phyloP scores from a whole-genome alignment of 768 basidiomycete species.

The Dioszegia hungarica region DNA sequence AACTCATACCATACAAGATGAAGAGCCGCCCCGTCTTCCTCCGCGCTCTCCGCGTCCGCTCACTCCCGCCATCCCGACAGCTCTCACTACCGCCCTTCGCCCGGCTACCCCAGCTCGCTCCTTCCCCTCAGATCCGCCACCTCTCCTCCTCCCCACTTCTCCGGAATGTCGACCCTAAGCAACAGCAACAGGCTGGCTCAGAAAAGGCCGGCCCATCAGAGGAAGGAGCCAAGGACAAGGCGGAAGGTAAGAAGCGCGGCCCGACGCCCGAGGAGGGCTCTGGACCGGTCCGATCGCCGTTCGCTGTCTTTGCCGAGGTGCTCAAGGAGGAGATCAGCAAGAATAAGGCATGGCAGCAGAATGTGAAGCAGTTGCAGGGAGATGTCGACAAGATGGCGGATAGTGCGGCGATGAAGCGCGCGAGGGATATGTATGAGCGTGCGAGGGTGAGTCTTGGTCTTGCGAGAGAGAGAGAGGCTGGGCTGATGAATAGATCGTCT shows the following conservation, averaged over 20 bases:
- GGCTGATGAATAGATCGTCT: slow-evolving; percentile 61
- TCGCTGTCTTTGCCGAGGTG: slow-evolving; percentile 92
- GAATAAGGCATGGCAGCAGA: slow-evolving; percentile 90
- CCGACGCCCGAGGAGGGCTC: slow-evolving; percentile 21
- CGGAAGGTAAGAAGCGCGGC: slow-evolving; percentile 1
- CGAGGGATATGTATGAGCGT: slow-evolving; percentile 85
- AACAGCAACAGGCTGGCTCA: background rate
- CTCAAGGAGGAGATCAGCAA: slow-evolving; percentile 87
- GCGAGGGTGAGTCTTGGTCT: slow-evolving; percentile 85
- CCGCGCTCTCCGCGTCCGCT: slow-evolving; percentile 9
- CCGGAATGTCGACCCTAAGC: background rate
- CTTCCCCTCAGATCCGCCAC: slow-evolving; percentile 1
- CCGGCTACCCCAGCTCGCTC: background rate
- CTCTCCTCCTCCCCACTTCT: slow-evolving; percentile 16
- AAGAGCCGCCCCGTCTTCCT: slow-evolving; percentile 33
- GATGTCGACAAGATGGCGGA: slow-evolving; percentile 97
- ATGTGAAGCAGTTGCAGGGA: slow-evolving; percentile 93
- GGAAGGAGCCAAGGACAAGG: slow-evolving; percentile 7
- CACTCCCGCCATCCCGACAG: slow-evolving; percentile 5
- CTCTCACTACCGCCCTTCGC: slow-evolving; percentile 2
- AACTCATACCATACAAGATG: slow-evolving; percentile 10
- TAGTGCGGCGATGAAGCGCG: slow-evolving; percentile 89
- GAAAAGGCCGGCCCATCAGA: background rate
- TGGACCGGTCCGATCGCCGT: slow-evolving; percentile 64
- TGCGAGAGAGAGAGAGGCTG: slow-evolving; percentile 4